Evolutionary conservation across 1,284 basidiomycete genomes (phyloP).

Genomic region (Microbotryum scabiosae): DNA sequence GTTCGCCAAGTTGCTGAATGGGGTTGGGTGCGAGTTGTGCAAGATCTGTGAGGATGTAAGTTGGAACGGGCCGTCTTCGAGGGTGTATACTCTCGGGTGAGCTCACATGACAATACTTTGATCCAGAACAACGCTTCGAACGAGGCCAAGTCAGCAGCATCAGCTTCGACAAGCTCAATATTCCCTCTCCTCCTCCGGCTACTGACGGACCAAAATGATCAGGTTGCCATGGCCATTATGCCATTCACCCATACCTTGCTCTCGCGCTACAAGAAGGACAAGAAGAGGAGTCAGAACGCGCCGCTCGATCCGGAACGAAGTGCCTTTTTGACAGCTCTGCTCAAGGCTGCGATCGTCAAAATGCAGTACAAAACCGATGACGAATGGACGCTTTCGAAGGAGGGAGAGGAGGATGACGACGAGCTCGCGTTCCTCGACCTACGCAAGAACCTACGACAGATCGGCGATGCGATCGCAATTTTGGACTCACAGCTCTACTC

Average conservation of each 20-base stretch:
- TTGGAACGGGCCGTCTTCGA: constrained; percentile 7
- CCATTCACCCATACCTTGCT: constrained; percentile 69
- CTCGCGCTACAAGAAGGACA: constrained; percentile 62
- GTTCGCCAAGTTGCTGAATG: constrained; percentile 75
- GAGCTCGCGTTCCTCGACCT: constrained; percentile 78
- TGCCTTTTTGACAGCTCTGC: constrained; percentile 67
- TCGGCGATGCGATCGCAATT: constrained; percentile 69
- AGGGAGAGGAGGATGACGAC: constrained; percentile 67
- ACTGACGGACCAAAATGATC: constrained; percentile 79
- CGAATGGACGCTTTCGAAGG: constrained; percentile 65
- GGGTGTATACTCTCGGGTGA: neutral
- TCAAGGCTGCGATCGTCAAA: constrained; percentile 75
- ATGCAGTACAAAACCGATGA: constrained; percentile 51
- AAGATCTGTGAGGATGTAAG: constrained; percentile 72
- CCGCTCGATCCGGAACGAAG: constrained; percentile 50
- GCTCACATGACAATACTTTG: constrained; percentile 15
- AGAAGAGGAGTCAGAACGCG: constrained; percentile 58
- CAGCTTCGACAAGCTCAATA: constrained; percentile 56
- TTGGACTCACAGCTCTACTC: constrained; percentile 76
- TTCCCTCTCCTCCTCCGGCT: constrained; percentile 80
- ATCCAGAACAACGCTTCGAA: constrained; percentile 55
- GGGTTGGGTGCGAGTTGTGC: constrained; percentile 71
- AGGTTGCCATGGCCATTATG: constrained; percentile 70
- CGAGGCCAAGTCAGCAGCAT: constrained; percentile 60
- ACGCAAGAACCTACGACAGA: constrained; percentile 75